A percentile compares a stretch with the other conserved stretches of the same genome.
Conservation (phyloP, 2,329 filamentous ascomycete genomes). For the Biscogniauxia mediterranea region DNA sequence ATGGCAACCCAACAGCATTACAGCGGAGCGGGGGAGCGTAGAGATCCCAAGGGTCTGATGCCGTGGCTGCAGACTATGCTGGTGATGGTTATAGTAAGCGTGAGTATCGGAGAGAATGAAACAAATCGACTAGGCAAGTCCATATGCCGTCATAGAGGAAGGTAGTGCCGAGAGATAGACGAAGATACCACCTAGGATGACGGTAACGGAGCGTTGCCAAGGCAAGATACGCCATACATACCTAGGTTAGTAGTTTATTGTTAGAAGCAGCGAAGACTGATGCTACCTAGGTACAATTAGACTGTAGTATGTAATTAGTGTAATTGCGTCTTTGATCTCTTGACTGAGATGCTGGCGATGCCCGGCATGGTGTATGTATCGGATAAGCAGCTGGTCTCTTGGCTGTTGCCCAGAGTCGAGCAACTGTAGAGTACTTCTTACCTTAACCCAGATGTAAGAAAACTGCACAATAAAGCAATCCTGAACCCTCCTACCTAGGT, state of each 20-base stretch:
- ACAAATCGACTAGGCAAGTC: background rate
- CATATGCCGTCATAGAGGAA: background rate
- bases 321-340: background rate
- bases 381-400: background rate
- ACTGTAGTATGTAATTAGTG: too few relatives aligned
- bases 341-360: background rate
- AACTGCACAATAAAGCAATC: background rate
- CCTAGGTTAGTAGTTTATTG: background rate
- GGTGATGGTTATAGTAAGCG: background rate
- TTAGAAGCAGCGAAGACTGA: background rate
- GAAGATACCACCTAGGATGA: background rate
- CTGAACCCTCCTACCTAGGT: background rate
- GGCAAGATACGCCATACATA: background rate
- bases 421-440: background rate
- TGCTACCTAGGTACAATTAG: background rate
- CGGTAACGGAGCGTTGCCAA: background rate
- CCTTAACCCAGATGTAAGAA: background rate
- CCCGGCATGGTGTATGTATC: background rate
- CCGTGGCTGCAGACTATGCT: background rate
- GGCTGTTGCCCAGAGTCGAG: background rate
- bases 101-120: background rate
- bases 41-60: background rate
- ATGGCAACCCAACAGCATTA: background rate
- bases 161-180: background rate
- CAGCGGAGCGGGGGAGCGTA: background rate